Evolutionary conservation across 768 basidiomycete genomes (phyloP).

Genomic region (Phanerodontia chrysosporium): DNA sequence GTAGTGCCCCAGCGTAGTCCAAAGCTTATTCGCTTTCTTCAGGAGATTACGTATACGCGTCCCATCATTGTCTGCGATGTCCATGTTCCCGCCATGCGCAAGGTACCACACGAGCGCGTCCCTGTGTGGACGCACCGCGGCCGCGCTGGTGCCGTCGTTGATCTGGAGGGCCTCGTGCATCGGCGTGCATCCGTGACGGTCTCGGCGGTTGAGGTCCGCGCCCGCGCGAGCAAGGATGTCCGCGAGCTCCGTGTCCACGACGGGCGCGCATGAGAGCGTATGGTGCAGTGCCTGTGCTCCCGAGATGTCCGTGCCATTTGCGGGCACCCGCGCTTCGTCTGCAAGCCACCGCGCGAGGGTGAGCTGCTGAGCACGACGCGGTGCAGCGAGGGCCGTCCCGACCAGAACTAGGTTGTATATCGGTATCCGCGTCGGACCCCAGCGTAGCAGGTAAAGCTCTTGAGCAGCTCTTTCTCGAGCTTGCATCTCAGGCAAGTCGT

Average conservation of each 20-base stretch:
- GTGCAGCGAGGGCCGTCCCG: constrained; percentile 25
- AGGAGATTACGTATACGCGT: constrained; percentile 25
- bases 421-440: constrained; percentile 37
- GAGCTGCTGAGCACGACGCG: constrained; percentile 20
- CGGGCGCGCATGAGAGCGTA: constrained; percentile 38
- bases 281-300: constrained; percentile 39
- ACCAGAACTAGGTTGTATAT: constrained; percentile 37
- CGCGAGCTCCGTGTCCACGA: constrained; percentile 37
- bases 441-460: constrained; percentile 31
- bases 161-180: constrained; percentile 36
- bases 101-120: constrained; percentile 36
- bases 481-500: constrained; percentile 4
- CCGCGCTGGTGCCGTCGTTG: constrained; percentile 19
- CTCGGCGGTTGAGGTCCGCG: constrained; percentile 36
- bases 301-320: constrained; percentile 35
- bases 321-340: constrained; percentile 30
- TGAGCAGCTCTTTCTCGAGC: constrained; percentile 21
- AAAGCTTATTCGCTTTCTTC: constrained; percentile 1
- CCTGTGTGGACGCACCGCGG: constrained; percentile 21
- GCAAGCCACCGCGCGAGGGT: constrained; percentile 32
- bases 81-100: constrained; percentile 36
- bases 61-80: constrained; percentile 34
- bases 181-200: constrained; percentile 37
- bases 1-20: not conserved
- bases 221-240: constrained; percentile 39